Conservation (phyloP, 495 filamentous ascomycete species). For the Parachaetomium inaequale region DNA sequence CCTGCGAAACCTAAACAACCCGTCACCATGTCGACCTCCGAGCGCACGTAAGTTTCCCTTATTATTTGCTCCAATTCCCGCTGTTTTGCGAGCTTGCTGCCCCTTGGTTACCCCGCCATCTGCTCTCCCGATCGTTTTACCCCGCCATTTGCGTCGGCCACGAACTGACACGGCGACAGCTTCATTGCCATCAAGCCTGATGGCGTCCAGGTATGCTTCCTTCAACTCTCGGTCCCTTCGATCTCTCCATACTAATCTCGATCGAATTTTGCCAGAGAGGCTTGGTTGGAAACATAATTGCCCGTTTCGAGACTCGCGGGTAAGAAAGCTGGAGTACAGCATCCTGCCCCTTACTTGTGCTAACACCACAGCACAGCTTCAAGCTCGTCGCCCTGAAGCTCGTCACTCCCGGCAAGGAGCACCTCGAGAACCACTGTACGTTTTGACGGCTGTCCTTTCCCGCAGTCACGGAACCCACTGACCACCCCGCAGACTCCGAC, state of each 20-base stretch:
- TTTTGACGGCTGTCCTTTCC: constrained; percentile 10
- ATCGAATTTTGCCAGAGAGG: constrained; percentile 62
- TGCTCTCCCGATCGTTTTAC: constrained; percentile 18
- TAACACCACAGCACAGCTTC: constrained; percentile 56
- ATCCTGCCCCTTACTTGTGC: constrained; percentile 7
- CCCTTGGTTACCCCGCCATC: constrained; percentile 34
- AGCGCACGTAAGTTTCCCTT: constrained; percentile 79
- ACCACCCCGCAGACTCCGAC: constrained; percentile 62
- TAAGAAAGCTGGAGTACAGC: constrained; percentile 34
- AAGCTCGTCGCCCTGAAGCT: constrained; percentile 99
- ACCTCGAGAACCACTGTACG: constrained; percentile 92
- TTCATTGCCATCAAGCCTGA: constrained; percentile 99
- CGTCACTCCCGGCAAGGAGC: constrained; percentile 75
- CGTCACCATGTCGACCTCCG: constrained; percentile 70
- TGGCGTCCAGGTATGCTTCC: constrained; percentile 83
- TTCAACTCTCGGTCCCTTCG: constrained; percentile 3
- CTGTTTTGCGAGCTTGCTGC: constrained; percentile 14
- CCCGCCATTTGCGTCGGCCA: constrained; percentile 31
- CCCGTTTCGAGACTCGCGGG: constrained; percentile 94
- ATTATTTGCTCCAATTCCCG: constrained; percentile 8
- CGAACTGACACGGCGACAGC: constrained; percentile 57
- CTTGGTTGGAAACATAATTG: constrained; percentile 93
- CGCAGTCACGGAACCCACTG: constrained; percentile 28
- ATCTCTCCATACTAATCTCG: constrained; percentile 25
- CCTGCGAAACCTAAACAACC: constrained; percentile 33